Evolutionary conservation across 179 eudicot genomes (phyloP), one percentile per base, ranked within the genome.

Genomic region (Spergularia azorica): DNA sequence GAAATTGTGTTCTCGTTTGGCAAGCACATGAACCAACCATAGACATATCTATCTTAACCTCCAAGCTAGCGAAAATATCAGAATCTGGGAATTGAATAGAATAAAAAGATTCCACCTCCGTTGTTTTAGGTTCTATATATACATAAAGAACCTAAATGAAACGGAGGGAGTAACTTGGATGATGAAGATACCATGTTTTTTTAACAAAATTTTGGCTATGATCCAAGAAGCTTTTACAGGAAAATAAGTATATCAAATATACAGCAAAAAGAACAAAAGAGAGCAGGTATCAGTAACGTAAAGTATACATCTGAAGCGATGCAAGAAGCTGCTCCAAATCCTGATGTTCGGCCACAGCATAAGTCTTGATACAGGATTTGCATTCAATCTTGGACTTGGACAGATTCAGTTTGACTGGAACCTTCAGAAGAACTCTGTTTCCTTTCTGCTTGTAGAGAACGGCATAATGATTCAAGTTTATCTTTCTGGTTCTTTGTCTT

Each of bases 381-480:
- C 26, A 13, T 15, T 81, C 79, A 78, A 13, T 74, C 76, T 58
- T 78, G 64, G 38, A 21, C 43, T 63, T 63, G 68, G 76, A 57
- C 81, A 48, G 84, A 15, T 58, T 78, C 81, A 38, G 70, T 39
- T 17, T 69, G 76, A 82, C 56, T 67, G 18, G 68, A 26, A 26
- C 46, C 50, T 9, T 63, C 72, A 38, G 79, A 63, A 16, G 72
- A 57, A 67, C 61, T 83, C 83, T 87, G 95, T 82, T 93, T 95
- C 88, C 99, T 86, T 76, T 95, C 97, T 39, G 94, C 98, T 83
- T 95, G 99, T 75, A 95, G 92, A 15, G 94, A 93, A 50, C 99
- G 88, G 64, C 99, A 95, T n/a, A 95, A 75, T 2, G 98, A 89
- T 78, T 95, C 98, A 38, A 95, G 98, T 83, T 86, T 95, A 80